phyloP scores from a whole-genome alignment of 805 yeast species.

The Zygoascus tannicola region DNA sequence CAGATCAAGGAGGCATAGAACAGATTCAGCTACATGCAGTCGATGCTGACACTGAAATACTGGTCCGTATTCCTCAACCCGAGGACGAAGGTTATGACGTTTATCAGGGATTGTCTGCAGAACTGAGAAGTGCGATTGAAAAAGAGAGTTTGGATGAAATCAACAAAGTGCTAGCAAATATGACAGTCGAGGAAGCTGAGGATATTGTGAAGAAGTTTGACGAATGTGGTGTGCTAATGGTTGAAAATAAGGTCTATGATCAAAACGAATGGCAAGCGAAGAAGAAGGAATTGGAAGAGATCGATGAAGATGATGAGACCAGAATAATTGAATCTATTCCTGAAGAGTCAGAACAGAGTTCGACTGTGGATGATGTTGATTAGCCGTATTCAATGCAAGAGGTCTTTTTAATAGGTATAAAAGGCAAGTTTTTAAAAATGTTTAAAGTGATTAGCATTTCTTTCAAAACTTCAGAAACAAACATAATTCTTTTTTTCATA shows the following conservation, averaged over 20 bases:
- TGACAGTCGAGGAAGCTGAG: constrained; percentile 76
- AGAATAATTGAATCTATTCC: too few relatives aligned
- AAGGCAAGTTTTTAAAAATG: too few relatives aligned
- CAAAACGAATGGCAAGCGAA: constrained; percentile 29
- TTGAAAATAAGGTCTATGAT: constrained; percentile 45
- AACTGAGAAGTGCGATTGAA: constrained; percentile 67
- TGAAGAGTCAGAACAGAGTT: too few relatives aligned
- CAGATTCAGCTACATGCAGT: constrained; percentile 81
- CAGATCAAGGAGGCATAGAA: constrained; percentile 52
- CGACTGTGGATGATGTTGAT: constrained; percentile 12
- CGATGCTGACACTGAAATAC: constrained; percentile 71
- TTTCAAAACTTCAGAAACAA: too few relatives aligned
- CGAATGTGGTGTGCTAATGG: constrained; percentile 73
- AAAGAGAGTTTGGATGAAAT: constrained; percentile 66
- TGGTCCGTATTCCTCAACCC: constrained; percentile 60
- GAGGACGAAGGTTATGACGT: constrained; percentile 37
- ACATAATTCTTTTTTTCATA: too few relatives aligned
- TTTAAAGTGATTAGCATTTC: too few relatives aligned
- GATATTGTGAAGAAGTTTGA: constrained; percentile 61
- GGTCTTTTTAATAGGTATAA: too few relatives aligned
- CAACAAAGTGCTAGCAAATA: constrained; percentile 67
- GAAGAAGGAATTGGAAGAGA: constrained; percentile 10
- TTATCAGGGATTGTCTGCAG: constrained; percentile 51
- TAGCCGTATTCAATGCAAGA: too few relatives aligned
- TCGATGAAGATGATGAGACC: constrained; percentile 6